Conservation (phyloP, 1,284 basidiomycete genomes). For the Ceratobasidium sp. region DNA sequence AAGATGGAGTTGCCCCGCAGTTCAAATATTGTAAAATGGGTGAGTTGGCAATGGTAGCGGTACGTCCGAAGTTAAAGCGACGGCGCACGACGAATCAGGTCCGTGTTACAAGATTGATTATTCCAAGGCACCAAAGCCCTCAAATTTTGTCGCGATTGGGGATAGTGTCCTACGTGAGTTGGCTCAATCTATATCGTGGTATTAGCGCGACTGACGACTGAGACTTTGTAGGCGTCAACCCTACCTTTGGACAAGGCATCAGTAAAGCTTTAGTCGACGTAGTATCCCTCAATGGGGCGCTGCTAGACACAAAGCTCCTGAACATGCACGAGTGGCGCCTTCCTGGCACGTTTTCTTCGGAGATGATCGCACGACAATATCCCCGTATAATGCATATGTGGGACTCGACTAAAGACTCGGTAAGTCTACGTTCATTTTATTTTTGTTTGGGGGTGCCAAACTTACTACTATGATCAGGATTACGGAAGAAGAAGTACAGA, state of each 20-base stretch:
- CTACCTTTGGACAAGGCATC: constrained; percentile 31
- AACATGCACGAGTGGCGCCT: neutral
- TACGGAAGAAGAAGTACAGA: constrained; percentile 34
- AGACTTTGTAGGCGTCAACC: constrained; percentile 11
- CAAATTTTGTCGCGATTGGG: constrained; percentile 35
- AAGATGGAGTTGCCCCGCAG: constrained; percentile 4
- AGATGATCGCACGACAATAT: constrained; percentile 22
- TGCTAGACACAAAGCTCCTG: constrained; percentile 11
- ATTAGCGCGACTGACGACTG: neutral
- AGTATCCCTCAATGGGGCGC: constrained; percentile 23
- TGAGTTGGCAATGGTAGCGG: neutral
- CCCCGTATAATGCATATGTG: constrained; percentile 37
- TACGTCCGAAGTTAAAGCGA: neutral
- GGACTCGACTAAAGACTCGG: constrained; percentile 36
- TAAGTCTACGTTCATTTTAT: neutral
- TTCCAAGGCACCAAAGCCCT: constrained; percentile 23
- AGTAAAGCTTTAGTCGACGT: constrained; percentile 32
- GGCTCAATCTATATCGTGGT: neutral
- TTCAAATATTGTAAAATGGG: constrained; percentile 40
- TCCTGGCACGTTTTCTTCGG: constrained; percentile 6
- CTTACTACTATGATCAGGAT: constrained; percentile 5
- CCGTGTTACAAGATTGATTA: constrained; percentile 32
- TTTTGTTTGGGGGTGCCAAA: neutral
- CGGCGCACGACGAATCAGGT: neutral
- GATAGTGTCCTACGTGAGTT: constrained; percentile 31